Conservation (phyloP, 352 stramenopile genomes). For the Globisporangium echinulatum region DNA sequence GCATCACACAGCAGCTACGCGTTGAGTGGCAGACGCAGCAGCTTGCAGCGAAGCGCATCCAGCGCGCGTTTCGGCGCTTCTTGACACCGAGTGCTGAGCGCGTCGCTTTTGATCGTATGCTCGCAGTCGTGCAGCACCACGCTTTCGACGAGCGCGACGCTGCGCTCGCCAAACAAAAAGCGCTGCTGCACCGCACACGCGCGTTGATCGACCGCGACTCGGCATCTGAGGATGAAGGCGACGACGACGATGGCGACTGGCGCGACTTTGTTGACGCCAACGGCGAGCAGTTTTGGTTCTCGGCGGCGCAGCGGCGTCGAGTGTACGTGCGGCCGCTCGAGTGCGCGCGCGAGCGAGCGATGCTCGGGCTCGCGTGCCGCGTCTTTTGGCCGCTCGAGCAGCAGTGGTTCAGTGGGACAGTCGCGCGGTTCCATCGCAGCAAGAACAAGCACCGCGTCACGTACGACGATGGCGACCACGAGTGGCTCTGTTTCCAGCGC, state of each 20-base stretch:
- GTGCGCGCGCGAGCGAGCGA: slow-evolving; percentile 32
- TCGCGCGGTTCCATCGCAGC: slow-evolving; percentile 46
- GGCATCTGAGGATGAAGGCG: slow-evolving; percentile 63
- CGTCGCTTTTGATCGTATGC: slow-evolving; percentile 43
- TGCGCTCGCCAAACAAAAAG: slow-evolving; percentile 34
- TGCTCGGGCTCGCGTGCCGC: slow-evolving; percentile 56
- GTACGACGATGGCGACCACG: slow-evolving; percentile 75
- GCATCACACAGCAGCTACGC: slow-evolving; percentile 28
- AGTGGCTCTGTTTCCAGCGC: slow-evolving; percentile 48
- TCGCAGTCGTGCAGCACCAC: slow-evolving; percentile 39
- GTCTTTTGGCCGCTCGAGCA: slow-evolving; percentile 74
- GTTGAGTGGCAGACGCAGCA: slow-evolving; percentile 26
- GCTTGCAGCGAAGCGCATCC: slow-evolving; percentile 40
- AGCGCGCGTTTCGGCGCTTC: slow-evolving; percentile 43
- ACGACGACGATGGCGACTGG: slow-evolving; percentile 81
- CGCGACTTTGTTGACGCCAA: slow-evolving; percentile 55
- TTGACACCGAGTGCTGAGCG: slow-evolving; percentile 33
- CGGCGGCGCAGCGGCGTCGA: slow-evolving; percentile 52
- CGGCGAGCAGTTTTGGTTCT: slow-evolving; percentile 76
- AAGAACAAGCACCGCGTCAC: slow-evolving; percentile 66
- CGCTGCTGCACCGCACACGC: slow-evolving; percentile 39
- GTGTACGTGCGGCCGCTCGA: slow-evolving; percentile 68
- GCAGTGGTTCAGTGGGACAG: slow-evolving; percentile 59
- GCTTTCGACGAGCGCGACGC: slow-evolving; percentile 38
- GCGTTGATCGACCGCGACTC: slow-evolving; percentile 54